Evolutionary conservation across 202 grass and related monocot genomes (phyloP), one percentile per base, ranked within the genome.

Genomic region (Setaria viridis): DNA sequence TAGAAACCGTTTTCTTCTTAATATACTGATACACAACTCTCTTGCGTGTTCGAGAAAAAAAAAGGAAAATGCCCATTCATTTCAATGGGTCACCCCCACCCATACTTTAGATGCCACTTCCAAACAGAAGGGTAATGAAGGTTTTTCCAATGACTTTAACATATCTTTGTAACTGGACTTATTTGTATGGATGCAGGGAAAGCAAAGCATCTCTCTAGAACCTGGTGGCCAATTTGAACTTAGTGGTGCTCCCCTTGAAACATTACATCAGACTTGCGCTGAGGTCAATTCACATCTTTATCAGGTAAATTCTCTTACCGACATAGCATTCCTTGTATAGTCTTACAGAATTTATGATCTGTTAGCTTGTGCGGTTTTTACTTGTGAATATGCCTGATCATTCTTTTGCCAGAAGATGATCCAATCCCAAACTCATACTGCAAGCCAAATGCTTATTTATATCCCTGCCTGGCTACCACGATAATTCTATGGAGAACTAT

Each of bases 231-330:
- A 99, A 47, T 99, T 99, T 91, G 97, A 99, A 82, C 93, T 99
- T 80, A 99, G 97, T 84, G 97, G 97, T 19, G 93, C 97, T 37
- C 93, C 97, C 80, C 85, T 99, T 47, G 93, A 99, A 79, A 99
- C 97, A 43, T 80, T 99, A 50, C 97, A 99, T 85, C 97, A 99
- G 86, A 99, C 97, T 67, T 99, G 97, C 91, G 97, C 97, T 30
- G 97, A 99, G 82, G 93, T 99, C 81, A 99, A 99, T 87, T 94
- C 97, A 83, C 97, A 99, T 91, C 97, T 99, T 90, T 99, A 99
- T 84, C 97, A 99, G 93, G 97, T 96, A 76, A 76, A 56, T 77
- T 77, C 59, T 75, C 8, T 62, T 67, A 3, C 67, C 5, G 37
- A 7, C 57, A 48, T 68, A 48, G 7, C 20, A 17, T 72, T 77